phyloP scores from a whole-genome alignment of 2,329 filamentous ascomycete species.

The Aureobasidium musti region DNA sequence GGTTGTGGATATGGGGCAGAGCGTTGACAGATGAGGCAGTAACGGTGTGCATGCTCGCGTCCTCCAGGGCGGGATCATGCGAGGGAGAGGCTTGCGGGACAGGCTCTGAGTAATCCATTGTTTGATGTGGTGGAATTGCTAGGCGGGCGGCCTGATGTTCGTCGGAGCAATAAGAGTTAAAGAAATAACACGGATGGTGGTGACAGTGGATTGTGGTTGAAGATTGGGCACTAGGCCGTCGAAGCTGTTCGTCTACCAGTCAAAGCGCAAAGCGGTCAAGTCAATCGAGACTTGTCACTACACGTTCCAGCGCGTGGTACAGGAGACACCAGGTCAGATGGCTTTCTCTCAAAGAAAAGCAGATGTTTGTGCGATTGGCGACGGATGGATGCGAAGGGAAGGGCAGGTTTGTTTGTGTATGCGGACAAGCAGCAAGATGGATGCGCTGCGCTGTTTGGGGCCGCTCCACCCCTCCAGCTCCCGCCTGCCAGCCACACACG shows the following conservation, averaged over 20 bases:
- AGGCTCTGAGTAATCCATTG: conserved; percentile 18
- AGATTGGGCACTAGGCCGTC: conserved; percentile 23
- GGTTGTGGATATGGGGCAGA: conserved; percentile 44
- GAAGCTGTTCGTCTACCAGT: conserved; percentile 24
- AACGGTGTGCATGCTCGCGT: conserved; percentile 53
- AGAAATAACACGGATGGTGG: conserved; percentile 9
- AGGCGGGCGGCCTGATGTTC: conserved; percentile 21
- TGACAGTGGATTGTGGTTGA: conserved; percentile 2
- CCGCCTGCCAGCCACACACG: conserved; percentile 1
- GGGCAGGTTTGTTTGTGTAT: conserved; percentile 2
- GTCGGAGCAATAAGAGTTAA: background rate
- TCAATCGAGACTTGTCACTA: background rate
- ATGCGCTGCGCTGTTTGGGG: conserved; percentile 13
- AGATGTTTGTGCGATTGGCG: background rate
- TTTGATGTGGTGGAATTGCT: conserved; percentile 7
- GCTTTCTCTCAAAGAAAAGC: conserved; percentile 3
- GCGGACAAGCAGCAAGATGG: background rate
- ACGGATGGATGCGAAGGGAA: background rate
- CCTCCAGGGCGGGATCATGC: conserved; percentile 45
- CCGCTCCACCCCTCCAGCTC: background rate
- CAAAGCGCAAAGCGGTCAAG: conserved; percentile 23
- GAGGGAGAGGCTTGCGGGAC: conserved; percentile 19
- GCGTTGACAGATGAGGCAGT: conserved; percentile 45
- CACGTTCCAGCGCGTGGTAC: conserved; percentile 22
- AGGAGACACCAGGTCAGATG: conserved; percentile 15